A percentile compares a stretch with the other conserved stretches of the same genome.
Evolutionary conservation across 2,329 filamentous ascomycete genomes (phyloP).

Genomic region (Neofusicoccum sp.): DNA sequence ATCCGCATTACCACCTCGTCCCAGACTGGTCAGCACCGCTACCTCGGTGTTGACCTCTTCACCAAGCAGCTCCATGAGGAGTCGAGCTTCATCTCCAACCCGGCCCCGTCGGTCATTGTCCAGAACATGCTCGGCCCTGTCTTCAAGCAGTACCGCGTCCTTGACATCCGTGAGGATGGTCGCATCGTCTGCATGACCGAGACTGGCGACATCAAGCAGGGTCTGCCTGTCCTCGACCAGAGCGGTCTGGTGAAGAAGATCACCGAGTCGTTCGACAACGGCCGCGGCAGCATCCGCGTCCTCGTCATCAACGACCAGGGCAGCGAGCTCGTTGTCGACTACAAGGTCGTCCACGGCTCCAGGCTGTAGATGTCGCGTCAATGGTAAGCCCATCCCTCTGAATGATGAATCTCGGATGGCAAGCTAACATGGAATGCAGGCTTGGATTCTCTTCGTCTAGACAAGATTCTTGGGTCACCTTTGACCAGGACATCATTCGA

Average conservation of each 20-base stretch:
- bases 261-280: constrained; percentile 79
- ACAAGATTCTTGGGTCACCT: background rate
- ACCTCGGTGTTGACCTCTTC: constrained; percentile 99
- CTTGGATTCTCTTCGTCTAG: background rate
- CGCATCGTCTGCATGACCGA: constrained; percentile 95
- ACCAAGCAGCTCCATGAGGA: constrained; percentile 99
- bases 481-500: background rate
- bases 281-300: constrained; percentile 89
- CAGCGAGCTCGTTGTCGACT: constrained; percentile 94
- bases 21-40: constrained; percentile 98
- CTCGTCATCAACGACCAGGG: constrained; percentile 93
- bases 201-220: constrained; percentile 97
- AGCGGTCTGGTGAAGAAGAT: constrained; percentile 83
- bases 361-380: constrained; percentile 51
- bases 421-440: background rate
- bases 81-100: constrained; percentile 96
- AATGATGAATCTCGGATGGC: background rate
- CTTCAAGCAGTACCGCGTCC: constrained; percentile 99
- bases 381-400: constrained; percentile 20
- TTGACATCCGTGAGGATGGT: constrained; percentile 87
- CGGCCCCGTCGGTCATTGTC: constrained; percentile 90
- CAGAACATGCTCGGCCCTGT: constrained; percentile 99
- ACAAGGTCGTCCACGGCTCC: constrained; percentile 91
- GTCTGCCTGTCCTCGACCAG: constrained; percentile 90
- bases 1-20: constrained; percentile 98